Base-by-base conservation (phyloP, 805 yeast genomes). In the Kurtzmaniella fragi region DNA sequence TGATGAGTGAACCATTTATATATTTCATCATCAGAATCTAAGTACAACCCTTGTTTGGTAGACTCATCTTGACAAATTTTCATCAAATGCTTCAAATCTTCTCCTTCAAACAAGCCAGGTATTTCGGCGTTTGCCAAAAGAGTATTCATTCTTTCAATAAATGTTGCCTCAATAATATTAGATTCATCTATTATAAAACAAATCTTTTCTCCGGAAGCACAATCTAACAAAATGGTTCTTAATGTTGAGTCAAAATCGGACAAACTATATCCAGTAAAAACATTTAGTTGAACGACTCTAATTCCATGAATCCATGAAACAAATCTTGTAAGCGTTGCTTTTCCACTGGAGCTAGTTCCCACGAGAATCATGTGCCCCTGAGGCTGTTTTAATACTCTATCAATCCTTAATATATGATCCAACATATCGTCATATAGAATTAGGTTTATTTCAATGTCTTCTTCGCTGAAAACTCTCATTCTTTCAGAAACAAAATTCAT, bases 221-320 rank as follows among this genome's bases (percentile, higher is more conserved):
- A 69, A 28, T 56, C 39, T 2, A 60, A 13, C 3, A 91, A 62
- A 0, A 85, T 55, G 0, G 61, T 63, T 40, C 84, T 71, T 40
- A 91, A 55, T 3, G 79, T 76, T 0, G 59, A 51, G 42, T 88
- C 95, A 59, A 91, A 90, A 37, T 88, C 84, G 0, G 47, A 48
- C 13, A 84, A 62, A 0, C 73, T 59, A 50, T 77, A 90, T 7
- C 62, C 65, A 6, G 75, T 57, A 17, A 73, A 70, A 0, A 84
- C 83, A 29, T 63, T 64, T 28, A 91, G 67, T 44, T 80, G 85
- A 14, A 71, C 61, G 0, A 80, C 69, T 20, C 67, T 72, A 14
- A 86, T 53, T 0, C 96, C 96, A 55, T 85, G 84, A 62, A 89
- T 77, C 98, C 98, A 91, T 0, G 95, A 79, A 4, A 86, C 96